These are phyloP conservation scores for Penicillium canescens DNA, from an alignment of 495 filamentous ascomycete genomes.

Conservation along the genomic window DNA sequence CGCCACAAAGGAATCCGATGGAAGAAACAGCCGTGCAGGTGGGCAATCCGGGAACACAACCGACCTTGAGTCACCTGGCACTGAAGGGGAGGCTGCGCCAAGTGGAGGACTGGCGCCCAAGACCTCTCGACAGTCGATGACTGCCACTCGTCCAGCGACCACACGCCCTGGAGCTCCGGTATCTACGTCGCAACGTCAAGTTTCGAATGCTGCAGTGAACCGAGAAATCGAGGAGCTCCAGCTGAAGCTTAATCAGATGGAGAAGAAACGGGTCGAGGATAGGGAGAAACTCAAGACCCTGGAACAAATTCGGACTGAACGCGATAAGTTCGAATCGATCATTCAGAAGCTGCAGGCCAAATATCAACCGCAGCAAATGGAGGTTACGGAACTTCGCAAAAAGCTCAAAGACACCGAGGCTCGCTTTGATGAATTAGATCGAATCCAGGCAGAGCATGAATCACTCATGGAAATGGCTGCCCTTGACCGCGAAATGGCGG, in stretches of 20 bases:
- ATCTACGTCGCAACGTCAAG: slow-evolving; percentile 31
- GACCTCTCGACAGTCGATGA: slow-evolving; percentile 35
- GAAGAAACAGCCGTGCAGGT: slow-evolving; percentile 24
- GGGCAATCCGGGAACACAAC: slow-evolving; percentile 33
- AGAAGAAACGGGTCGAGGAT: slow-evolving; percentile 81
- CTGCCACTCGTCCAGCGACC: slow-evolving; percentile 24
- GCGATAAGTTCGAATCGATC: slow-evolving; percentile 82
- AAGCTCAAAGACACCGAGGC: slow-evolving; percentile 74
- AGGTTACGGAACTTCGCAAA: slow-evolving; percentile 72
- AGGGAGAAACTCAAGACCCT: slow-evolving; percentile 81
- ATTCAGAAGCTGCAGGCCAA: slow-evolving; percentile 92
- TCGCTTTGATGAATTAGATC: slow-evolving; percentile 66
- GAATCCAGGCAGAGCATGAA: slow-evolving; percentile 79
- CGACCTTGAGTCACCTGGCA: slow-evolving; percentile 27
- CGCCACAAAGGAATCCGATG: slow-evolving; percentile 30
- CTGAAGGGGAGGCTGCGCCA: slow-evolving; percentile 24
- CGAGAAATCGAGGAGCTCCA: slow-evolving; percentile 79
- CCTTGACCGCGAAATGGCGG: slow-evolving; percentile 93
- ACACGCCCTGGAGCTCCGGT: slow-evolving; percentile 24
- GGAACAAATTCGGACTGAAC: slow-evolving; percentile 74
- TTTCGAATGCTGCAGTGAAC: slow-evolving; percentile 41
- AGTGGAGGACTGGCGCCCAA: slow-evolving; percentile 17
- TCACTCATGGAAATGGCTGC: slow-evolving; percentile 82
- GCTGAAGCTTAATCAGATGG: slow-evolving; percentile 73
- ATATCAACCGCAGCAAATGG: slow-evolving; percentile 82